Percentiles rank a stretch among this genome's conserved stretches.
These are phyloP conservation scores for Collybia sp. DNA, from an alignment of 768 basidiomycete genomes.

Conservation along the genomic window DNA sequence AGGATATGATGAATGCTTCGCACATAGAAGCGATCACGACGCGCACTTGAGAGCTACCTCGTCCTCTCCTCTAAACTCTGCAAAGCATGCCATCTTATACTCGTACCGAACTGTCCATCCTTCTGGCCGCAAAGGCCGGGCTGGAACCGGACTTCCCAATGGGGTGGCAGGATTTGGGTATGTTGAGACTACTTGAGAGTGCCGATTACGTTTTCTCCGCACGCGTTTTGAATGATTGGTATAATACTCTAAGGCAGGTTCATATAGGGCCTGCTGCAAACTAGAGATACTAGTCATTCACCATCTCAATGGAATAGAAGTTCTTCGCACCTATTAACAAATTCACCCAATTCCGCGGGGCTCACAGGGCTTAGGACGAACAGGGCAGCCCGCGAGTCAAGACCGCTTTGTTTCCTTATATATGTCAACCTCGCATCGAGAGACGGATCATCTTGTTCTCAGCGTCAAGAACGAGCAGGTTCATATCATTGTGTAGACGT, in stretches of 20 bases:
- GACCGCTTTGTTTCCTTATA: slow-evolving; percentile 81
- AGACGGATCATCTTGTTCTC: slow-evolving; percentile 66
- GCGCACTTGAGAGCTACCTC: slow-evolving; percentile 89
- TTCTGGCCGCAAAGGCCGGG: slow-evolving; percentile 69
- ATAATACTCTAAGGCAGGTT: slow-evolving; percentile 91
- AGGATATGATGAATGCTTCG: slow-evolving; percentile 6
- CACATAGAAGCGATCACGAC: slow-evolving; percentile 4
- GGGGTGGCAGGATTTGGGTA: slow-evolving; percentile 49
- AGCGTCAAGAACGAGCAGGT: not conserved
- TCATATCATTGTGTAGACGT: slow-evolving; percentile 12
- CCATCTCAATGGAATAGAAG: not conserved
- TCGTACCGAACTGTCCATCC: slow-evolving; percentile 98
- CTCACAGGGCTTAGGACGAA: slow-evolving; percentile 95
- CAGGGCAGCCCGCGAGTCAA: slow-evolving; percentile 88
- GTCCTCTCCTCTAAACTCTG: slow-evolving; percentile 90
- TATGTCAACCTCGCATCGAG: slow-evolving; percentile 82
- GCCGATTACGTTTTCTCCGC: slow-evolving; percentile 80
- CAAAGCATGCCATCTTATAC: slow-evolving; percentile 96
- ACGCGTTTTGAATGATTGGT: slow-evolving; percentile 90
- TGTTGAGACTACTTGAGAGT: slow-evolving; percentile 54
- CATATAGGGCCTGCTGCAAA: slow-evolving; percentile 84
- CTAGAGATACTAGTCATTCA: slow-evolving; percentile 27
- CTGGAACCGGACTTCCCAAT: slow-evolving; percentile 32
- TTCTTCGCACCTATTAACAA: slow-evolving; percentile 65
- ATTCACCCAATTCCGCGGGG: slow-evolving; percentile 80